Conservation (phyloP, 345 rosid genomes). For the Raphanus sativus region DNA sequence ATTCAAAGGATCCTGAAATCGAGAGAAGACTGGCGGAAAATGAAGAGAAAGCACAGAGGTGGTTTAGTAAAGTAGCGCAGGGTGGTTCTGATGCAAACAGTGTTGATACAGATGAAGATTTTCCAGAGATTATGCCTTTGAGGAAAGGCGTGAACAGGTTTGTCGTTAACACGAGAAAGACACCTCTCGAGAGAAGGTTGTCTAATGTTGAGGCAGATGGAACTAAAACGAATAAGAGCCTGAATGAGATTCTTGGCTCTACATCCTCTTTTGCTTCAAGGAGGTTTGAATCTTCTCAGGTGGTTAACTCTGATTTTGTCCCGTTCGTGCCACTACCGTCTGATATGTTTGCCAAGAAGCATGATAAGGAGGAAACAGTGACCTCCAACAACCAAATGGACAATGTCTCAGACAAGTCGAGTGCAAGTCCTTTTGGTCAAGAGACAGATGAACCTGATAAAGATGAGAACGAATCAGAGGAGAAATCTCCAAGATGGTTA, state of each 20-base stretch:
- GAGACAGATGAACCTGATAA: constrained; percentile 45
- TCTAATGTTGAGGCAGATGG: constrained; percentile 44
- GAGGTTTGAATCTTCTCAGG: constrained; percentile 36
- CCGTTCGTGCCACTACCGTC: constrained; percentile 84
- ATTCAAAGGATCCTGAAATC: constrained; percentile 44
- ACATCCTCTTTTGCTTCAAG: constrained; percentile 33
- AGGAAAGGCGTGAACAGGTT: constrained; percentile 93
- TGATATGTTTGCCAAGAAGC: constrained; percentile 70
- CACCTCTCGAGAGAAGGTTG: constrained; percentile 86
- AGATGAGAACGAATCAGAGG: constrained; percentile 48
- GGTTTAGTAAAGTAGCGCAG: constrained; percentile 76
- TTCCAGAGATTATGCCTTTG: constrained; percentile 90
- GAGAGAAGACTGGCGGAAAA: constrained; percentile 64
- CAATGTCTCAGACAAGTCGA: constrained; percentile 27
- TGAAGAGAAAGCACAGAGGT: constrained; percentile 78
- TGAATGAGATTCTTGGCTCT: constrained; percentile 54
- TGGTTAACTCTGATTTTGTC: constrained; percentile 43
- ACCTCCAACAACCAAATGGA: constrained; percentile 18
- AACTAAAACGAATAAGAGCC: constrained; percentile 25
- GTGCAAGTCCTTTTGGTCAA: constrained; percentile 19
- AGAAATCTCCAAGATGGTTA: constrained; percentile 70
- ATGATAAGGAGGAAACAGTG: constrained; percentile 41
- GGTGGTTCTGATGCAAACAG: constrained; percentile 51
- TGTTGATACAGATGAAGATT: constrained; percentile 74
- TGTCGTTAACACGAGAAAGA: constrained; percentile 84